phyloP scores from a whole-genome alignment of 2,329 filamentous ascomycete species.

The Whalleya microplaca region DNA sequence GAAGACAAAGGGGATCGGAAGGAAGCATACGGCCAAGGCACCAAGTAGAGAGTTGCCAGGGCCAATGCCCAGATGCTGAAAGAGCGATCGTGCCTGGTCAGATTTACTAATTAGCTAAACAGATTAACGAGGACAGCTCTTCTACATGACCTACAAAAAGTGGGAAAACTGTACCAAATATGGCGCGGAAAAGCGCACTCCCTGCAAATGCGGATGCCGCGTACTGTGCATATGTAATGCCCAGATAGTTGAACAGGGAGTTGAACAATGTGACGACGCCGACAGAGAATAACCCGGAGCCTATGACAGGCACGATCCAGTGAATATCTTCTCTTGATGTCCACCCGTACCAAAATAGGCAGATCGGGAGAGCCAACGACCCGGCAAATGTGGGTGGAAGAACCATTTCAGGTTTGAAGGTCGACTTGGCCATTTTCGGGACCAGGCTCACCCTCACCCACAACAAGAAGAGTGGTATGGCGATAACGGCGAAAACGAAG shows the following conservation, averaged over 20 bases:
- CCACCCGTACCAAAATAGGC: slow-evolving; percentile 64
- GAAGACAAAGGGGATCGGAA: slow-evolving; percentile 27
- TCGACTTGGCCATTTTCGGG: slow-evolving; percentile 64
- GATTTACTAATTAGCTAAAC: neutral
- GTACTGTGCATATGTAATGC: slow-evolving; percentile 26
- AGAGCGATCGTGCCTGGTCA: slow-evolving; percentile 19
- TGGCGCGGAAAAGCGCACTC: slow-evolving; percentile 25
- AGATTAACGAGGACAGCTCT: neutral
- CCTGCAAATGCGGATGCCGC: slow-evolving; percentile 32
- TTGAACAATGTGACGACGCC: slow-evolving; percentile 33
- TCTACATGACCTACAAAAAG: slow-evolving; percentile 23
- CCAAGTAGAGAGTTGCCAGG: slow-evolving; percentile 27
- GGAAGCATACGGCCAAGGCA: slow-evolving; percentile 25
- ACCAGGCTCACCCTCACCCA: slow-evolving; percentile 68
- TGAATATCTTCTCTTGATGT: slow-evolving; percentile 54
- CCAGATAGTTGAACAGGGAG: slow-evolving; percentile 30
- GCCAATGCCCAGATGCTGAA: slow-evolving; percentile 23
- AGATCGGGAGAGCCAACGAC: slow-evolving; percentile 57
- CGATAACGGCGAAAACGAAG: slow-evolving; percentile 52
- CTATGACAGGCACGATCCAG: slow-evolving; percentile 59
- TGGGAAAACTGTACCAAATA: slow-evolving; percentile 30
- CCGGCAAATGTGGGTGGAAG: slow-evolving; percentile 63
- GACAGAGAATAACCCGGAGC: slow-evolving; percentile 48
- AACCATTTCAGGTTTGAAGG: slow-evolving; percentile 65
- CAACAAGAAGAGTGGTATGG: slow-evolving; percentile 58